Evolutionary conservation across 176 grass and related monocot genomes (phyloP).

Genomic region (Oryza glumipatula): DNA sequence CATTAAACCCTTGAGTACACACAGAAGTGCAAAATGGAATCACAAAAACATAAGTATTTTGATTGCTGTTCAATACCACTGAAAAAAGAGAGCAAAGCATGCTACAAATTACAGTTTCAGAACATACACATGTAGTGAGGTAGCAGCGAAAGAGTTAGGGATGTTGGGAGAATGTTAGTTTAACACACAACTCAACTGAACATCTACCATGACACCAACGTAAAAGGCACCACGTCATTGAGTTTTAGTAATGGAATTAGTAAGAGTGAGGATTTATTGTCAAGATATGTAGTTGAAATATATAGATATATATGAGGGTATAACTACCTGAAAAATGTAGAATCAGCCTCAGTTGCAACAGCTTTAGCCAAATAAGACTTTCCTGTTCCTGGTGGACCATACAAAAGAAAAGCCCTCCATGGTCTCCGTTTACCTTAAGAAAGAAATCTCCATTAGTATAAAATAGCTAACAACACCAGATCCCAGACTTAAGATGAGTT

Average conservation of each 20-base stretch:
- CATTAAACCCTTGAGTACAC: not conserved
- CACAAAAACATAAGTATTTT: not conserved
- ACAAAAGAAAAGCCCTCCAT: conserved; percentile 98
- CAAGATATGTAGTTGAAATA: conserved; percentile 4
- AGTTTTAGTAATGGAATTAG: conserved; percentile 12
- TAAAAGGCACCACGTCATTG: not conserved
- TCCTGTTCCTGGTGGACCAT: conserved; percentile 98
- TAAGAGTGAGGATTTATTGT: not conserved
- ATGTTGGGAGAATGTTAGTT: not conserved
- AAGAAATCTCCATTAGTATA: conserved; percentile 26
- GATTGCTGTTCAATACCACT: not conserved
- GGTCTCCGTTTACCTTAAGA: conserved; percentile 85
- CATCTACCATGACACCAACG: not conserved
- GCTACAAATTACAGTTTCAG: not conserved
- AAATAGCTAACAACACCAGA: conserved; percentile 4
- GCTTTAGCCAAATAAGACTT: conserved; percentile 99
- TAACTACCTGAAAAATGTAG: conserved; percentile 93
- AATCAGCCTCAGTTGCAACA: conserved; percentile 97
- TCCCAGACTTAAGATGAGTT: conserved; percentile 5
- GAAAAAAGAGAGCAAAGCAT: conserved; percentile 8
- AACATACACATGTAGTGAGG: not conserved
- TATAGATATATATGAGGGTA: not conserved
- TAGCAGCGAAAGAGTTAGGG: not conserved
- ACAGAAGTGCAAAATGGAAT: not conserved
- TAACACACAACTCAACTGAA: not conserved